phyloP scores from a whole-genome alignment of 768 basidiomycete genomes.

The Pleurotus platypus region DNA sequence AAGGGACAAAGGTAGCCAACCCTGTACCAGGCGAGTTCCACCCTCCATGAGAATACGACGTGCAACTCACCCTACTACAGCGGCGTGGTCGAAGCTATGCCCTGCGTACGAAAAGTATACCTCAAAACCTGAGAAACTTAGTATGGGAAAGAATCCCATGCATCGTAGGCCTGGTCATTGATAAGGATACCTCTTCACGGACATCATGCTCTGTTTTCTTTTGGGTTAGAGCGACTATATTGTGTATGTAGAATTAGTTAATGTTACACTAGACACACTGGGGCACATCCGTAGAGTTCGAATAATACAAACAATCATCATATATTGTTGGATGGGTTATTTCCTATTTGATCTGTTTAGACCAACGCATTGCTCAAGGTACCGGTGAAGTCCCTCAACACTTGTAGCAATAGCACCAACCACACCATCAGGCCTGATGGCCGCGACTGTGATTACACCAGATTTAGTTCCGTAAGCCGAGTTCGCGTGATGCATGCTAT shows the following conservation, averaged over 20 bases:
- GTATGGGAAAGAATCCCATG: slow-evolving; percentile 5
- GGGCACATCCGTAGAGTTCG: no score
- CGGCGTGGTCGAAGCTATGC: slow-evolving; percentile 2
- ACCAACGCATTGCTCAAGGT: slow-evolving; percentile 22
- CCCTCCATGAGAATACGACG: not conserved
- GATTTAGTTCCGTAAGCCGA: slow-evolving; percentile 22
- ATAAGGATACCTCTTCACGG: not conserved
- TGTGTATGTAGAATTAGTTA: not conserved
- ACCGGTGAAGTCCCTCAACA: slow-evolving; percentile 24
- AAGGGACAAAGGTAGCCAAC: not conserved
- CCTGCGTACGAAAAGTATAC: not conserved
- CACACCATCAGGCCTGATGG: slow-evolving; percentile 44
- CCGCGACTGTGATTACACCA: slow-evolving; percentile 18
- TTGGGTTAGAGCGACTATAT: not conserved
- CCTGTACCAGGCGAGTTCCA: slow-evolving; percentile 1
- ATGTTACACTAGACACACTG: no score
- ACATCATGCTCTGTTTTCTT: not conserved
- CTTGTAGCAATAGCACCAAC: slow-evolving; percentile 36
- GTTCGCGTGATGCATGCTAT: slow-evolving; percentile 23
- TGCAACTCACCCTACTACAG: not conserved
- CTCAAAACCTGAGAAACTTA: slow-evolving; percentile 3
- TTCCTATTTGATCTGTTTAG: no score
- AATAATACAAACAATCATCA: no score
- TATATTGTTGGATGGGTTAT: no score
- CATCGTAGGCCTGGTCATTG: not conserved